Base-by-base conservation (phyloP, 2,329 filamentous ascomycete species). In the Teratosphaeria epicoccoides region DNA sequence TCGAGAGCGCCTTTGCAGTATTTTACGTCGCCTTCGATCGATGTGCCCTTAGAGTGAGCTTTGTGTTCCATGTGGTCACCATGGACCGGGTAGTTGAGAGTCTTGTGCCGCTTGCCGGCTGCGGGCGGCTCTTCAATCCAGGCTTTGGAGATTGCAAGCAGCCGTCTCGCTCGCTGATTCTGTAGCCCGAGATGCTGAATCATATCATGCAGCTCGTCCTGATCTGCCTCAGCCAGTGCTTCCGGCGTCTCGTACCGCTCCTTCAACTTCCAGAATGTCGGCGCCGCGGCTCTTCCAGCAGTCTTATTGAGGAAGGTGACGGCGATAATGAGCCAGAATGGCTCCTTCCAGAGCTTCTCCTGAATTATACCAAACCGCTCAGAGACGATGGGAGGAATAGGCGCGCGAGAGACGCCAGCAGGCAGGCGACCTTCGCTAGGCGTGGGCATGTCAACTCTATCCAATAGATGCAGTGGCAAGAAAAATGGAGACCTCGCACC, bases 251-350 rank as follows among this genome's bases (percentile, higher is more conserved):
- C 85, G 54, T 87, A 95, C 2, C 70, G 72, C 11, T 75, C 70
- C 60, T 87, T 84, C 11, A 95, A 73, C 12, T 75, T 64, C 64
- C 83, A 83, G 57, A 95, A 85, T 0, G 85, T 76, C 0, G 90
- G 90, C 24, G 93, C 83, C 3, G 89, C 87, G 9, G 80, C 76
- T 46, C 75, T 78, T 10, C 87, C 90, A 2, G 80, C 76, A 0
- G 89, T 95, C 53, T 85, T 83, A 66, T 91, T 91, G 25, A 95
- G 80, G 61, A 95, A 90, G 0, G 87, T 88, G 4, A 89, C 83
- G 11, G 86, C 88, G 25, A 95, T 75, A 1, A 95, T 77, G 1
- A 96, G 78, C 57, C 82, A 83, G 67, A 94, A 95, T 0, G 89
- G 85, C 52, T 88, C 78, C 47, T 79, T 68, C 1, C 82, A 81